phyloP scores from a whole-genome alignment of 1,284 basidiomycete species.

The Sphagnurus paluster region DNA sequence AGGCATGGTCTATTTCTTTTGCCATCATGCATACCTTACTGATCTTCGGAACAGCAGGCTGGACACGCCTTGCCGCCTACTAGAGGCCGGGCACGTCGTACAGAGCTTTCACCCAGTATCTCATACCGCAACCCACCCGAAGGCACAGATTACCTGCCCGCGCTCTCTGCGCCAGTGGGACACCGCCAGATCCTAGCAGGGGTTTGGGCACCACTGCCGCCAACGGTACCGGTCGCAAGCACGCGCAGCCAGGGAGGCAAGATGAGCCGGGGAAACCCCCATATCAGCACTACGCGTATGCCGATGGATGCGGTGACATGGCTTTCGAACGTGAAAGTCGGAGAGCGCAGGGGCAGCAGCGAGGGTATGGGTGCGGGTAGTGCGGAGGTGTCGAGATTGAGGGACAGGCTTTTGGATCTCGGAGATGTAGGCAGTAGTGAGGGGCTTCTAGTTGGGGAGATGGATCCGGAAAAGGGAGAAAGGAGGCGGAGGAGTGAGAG shows the following conservation, averaged over 20 bases:
- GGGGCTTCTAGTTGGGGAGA: slow-evolving; percentile 9
- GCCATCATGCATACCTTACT: not conserved
- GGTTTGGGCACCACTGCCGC: slow-evolving; percentile 56
- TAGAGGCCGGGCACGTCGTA: slow-evolving; percentile 30
- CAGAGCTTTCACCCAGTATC: slow-evolving; percentile 24
- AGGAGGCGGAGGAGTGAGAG: slow-evolving; percentile 22
- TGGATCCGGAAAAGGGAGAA: slow-evolving; percentile 10
- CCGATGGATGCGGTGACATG: slow-evolving; percentile 67
- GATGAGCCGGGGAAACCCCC: slow-evolving; percentile 57
- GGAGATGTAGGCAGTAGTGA: slow-evolving; percentile 3
- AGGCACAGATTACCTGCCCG: slow-evolving; percentile 32
- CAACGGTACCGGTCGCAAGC: slow-evolving; percentile 14
- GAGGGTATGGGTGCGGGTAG: slow-evolving; percentile 47
- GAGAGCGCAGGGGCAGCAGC: slow-evolving; percentile 46
- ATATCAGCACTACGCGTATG: slow-evolving; percentile 49
- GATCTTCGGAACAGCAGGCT: slow-evolving; percentile 38
- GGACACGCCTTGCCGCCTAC: slow-evolving; percentile 34
- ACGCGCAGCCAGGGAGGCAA: slow-evolving; percentile 38
- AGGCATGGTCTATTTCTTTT: slow-evolving; percentile 38
- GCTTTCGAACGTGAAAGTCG: slow-evolving; percentile 71
- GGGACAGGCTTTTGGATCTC: slow-evolving; percentile 12
- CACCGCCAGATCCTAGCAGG: slow-evolving; percentile 67
- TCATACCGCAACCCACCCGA: slow-evolving; percentile 53
- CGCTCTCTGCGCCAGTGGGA: slow-evolving; percentile 67
- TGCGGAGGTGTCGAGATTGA: slow-evolving; percentile 39